Evolutionary conservation across 352 stramenopile genomes (phyloP).

Genomic region (Pythium graminicola): DNA sequence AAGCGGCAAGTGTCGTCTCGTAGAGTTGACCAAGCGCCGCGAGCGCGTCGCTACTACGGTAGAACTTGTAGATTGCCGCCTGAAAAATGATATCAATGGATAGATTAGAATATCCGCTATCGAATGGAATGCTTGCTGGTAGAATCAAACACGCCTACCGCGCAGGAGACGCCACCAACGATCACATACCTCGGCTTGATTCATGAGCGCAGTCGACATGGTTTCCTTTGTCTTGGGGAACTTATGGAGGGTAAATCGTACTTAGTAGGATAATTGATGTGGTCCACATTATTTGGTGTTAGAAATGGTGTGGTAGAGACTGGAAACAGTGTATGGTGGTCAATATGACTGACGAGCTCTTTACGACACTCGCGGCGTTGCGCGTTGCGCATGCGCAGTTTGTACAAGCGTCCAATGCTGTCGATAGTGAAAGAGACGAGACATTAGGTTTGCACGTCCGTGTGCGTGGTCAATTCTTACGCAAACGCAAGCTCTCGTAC

Average conservation of each 20-base stretch:
- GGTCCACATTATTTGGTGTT: slow-evolving; percentile 2
- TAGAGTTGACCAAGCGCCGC: slow-evolving; percentile 43
- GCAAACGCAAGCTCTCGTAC: slow-evolving; percentile 79
- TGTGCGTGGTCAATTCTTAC: slow-evolving; percentile 62
- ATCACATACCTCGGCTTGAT: slow-evolving; percentile 45
- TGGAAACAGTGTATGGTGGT: neutral
- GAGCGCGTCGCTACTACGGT: slow-evolving; percentile 45
- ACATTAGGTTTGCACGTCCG: slow-evolving; percentile 22
- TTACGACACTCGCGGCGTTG: slow-evolving; percentile 25
- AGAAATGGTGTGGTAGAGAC: neutral
- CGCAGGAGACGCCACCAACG: neutral
- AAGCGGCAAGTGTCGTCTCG: slow-evolving; percentile 24
- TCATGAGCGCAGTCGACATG: slow-evolving; percentile 61
- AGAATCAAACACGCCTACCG: too few species aligned
- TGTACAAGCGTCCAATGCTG: neutral
- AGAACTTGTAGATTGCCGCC: slow-evolving; percentile 56
- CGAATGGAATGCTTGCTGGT: too few species aligned
- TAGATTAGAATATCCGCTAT: slow-evolving; percentile 9
- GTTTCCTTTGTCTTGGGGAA: slow-evolving; percentile 6
- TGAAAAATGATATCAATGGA: slow-evolving; percentile 19
- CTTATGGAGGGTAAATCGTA: too few species aligned
- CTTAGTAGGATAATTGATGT: neutral
- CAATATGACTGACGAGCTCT: too few species aligned
- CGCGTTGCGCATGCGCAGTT: slow-evolving; percentile 13
- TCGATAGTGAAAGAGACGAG: neutral